Conservation (phyloP, 2,329 filamentous ascomycete species). For the Phoma herbarum region DNA sequence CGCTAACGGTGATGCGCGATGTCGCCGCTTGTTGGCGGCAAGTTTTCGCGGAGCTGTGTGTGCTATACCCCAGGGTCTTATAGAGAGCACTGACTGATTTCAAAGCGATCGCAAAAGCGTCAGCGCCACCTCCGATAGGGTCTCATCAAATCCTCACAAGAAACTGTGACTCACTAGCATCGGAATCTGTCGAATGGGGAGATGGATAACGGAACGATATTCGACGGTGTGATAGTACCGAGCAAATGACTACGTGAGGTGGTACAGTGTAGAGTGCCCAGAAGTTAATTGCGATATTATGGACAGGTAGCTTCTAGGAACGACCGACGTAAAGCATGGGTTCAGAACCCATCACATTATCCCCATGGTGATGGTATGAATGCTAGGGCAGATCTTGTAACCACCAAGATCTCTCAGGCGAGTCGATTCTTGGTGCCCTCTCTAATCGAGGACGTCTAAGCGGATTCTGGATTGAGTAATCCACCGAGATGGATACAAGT, state of each 20-base stretch:
- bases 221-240: conserved; percentile 4
- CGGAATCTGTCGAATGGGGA: not conserved
- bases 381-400: not conserved
- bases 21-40: conserved; percentile 5
- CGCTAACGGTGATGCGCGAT: conserved; percentile 5
- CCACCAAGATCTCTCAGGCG: not conserved
- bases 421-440: not conserved
- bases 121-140: not conserved
- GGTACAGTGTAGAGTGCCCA: conserved; percentile 5
- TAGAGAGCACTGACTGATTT: conserved; percentile 12
- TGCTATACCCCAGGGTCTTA: conserved; percentile 17
- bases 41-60: conserved; percentile 7
- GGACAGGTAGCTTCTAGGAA: no score
- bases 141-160: not conserved
- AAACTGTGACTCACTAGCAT: not conserved
- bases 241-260: conserved; percentile 4
- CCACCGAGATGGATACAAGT: not conserved
- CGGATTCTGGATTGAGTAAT: not conserved
- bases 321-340: conserved; percentile 1
- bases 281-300: not conserved
- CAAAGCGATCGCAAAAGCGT: not conserved
- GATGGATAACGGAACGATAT: not conserved
- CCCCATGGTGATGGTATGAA: not conserved
- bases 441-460: not conserved
- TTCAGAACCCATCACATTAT: not conserved